These are phyloP conservation scores for Aureobasidium musti DNA, from an alignment of 2,329 filamentous ascomycete genomes.

Conservation along the genomic window DNA sequence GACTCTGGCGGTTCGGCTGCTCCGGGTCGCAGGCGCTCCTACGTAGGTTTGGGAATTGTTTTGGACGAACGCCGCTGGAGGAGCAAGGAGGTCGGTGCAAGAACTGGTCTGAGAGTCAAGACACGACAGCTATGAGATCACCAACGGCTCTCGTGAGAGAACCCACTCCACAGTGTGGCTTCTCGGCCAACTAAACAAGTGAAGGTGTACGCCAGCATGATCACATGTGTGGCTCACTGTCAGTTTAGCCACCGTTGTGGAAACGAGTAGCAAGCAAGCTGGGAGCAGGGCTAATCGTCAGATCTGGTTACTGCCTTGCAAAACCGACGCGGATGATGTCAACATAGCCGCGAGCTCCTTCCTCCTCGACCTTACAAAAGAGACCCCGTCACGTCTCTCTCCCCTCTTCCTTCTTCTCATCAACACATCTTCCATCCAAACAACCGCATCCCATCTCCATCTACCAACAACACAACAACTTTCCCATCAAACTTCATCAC, in stretches of 20 bases:
- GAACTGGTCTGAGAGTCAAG: slow-evolving; percentile 6
- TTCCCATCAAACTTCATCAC: slow-evolving; percentile 9
- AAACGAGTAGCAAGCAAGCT: not conserved
- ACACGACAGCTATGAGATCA: slow-evolving; percentile 25
- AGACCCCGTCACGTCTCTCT: not conserved
- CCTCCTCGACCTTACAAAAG: slow-evolving; percentile 20
- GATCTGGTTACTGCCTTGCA: slow-evolving; percentile 11
- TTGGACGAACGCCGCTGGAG: not conserved
- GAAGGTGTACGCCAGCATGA: slow-evolving; percentile 10
- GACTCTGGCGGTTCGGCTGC: slow-evolving; percentile 10
- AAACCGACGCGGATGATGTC: slow-evolving; percentile 21
- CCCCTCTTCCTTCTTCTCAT: slow-evolving; percentile 13
- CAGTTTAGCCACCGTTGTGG: slow-evolving; percentile 21
- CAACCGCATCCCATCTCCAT: not conserved
- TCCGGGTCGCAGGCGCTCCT: not conserved
- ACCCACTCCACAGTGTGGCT: slow-evolving; percentile 12
- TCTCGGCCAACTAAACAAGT: not conserved
- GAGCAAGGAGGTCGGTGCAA: not conserved
- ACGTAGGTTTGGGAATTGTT: not conserved
- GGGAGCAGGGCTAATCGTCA: slow-evolving; percentile 22
- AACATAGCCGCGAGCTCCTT: slow-evolving; percentile 20
- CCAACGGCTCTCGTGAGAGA: not conserved
- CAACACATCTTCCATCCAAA: slow-evolving; percentile 27
- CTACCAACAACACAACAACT: not conserved
- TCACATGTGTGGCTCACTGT: slow-evolving; percentile 24